Percentiles rank a stretch among this genome's conserved stretches.
These are phyloP conservation scores for Mortierella sp. DNA, from an alignment of 371 early-diverging fungal species.

Conservation along the genomic window DNA sequence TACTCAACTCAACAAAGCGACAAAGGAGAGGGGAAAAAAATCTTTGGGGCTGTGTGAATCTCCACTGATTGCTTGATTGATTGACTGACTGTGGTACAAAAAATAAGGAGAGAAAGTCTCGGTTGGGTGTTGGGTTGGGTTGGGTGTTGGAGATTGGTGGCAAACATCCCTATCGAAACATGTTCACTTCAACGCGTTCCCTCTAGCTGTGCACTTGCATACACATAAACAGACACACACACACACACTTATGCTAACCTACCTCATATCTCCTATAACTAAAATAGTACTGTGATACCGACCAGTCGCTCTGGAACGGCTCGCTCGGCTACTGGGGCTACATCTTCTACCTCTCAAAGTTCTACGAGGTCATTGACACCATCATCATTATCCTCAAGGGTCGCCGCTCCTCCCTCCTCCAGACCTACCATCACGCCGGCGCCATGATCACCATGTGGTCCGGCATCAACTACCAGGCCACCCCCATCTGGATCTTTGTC, in stretches of 20 bases:
- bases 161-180: not conserved
- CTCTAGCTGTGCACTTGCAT: not conserved
- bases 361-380: conserved; percentile 91
- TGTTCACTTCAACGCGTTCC: conserved; percentile 3
- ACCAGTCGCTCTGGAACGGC: conserved; percentile 76
- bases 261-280: not conserved
- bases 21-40: not conserved
- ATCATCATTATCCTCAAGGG: conserved; percentile 88
- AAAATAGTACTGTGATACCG: conserved; percentile 78
- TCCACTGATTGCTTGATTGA: not conserved
- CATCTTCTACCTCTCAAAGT: conserved; percentile 90
- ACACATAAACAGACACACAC: not conserved
- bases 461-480: conserved; percentile 79
- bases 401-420: conserved; percentile 83
- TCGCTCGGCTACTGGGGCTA: conserved; percentile 84
- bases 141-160: not conserved
- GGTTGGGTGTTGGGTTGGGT: not conserved
- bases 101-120: not conserved
- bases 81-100: not conserved
- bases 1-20: conserved; percentile 1
- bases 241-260: not conserved
- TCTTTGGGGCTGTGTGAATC: conserved; percentile 27
- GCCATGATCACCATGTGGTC: conserved; percentile 87
- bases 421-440: conserved; percentile 92
- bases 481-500: conserved; percentile 90